These are phyloP conservation scores for Trichocladium uniseriatum DNA, from an alignment of 495 filamentous ascomycete species.

Conservation along the genomic window DNA sequence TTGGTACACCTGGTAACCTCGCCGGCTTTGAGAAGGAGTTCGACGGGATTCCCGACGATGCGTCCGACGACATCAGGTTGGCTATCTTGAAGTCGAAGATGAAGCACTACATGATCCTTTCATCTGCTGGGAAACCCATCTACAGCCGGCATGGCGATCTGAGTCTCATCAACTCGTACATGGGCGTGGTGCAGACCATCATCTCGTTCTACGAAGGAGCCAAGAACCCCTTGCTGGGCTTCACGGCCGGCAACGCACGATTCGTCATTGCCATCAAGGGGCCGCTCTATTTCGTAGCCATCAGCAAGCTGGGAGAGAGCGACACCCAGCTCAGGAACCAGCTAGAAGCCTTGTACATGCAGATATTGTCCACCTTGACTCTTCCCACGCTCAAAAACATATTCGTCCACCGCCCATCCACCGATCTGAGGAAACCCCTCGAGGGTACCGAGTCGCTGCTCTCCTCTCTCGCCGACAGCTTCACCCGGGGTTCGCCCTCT, in stretches of 20 bases:
- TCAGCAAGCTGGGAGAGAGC: conserved; percentile 84
- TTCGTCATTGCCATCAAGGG: conserved; percentile 80
- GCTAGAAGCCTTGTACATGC: conserved; percentile 93
- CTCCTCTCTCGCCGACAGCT: conserved; percentile 85
- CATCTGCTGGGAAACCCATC: conserved; percentile 95
- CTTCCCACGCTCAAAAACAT: conserved; percentile 80
- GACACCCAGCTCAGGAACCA: conserved; percentile 78
- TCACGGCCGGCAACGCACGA: conserved; percentile 71
- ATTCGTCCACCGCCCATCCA: conserved; percentile 83
- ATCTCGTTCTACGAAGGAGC: conserved; percentile 89
- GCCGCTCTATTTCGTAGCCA: conserved; percentile 84
- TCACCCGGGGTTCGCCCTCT: conserved; percentile 85
- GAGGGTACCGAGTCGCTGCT: conserved; percentile 88
- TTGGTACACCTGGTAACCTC: conserved; percentile 43
- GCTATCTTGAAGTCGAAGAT: conserved; percentile 73
- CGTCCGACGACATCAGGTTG: conserved; percentile 54
- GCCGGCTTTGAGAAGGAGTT: conserved; percentile 68
- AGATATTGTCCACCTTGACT: conserved; percentile 91
- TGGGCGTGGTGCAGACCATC: conserved; percentile 94
- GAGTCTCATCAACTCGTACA: conserved; percentile 77
- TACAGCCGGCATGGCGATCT: conserved; percentile 91
- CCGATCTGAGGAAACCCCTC: conserved; percentile 83
- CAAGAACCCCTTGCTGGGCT: conserved; percentile 64
- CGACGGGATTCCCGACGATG: conserved; percentile 59
- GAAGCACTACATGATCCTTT: conserved; percentile 95